Percentiles rank a stretch among this genome's conserved stretches.
These are phyloP conservation scores for Aureobasidium mangrovei DNA, from an alignment of 2,329 filamentous ascomycete genomes.

Conservation along the genomic window DNA sequence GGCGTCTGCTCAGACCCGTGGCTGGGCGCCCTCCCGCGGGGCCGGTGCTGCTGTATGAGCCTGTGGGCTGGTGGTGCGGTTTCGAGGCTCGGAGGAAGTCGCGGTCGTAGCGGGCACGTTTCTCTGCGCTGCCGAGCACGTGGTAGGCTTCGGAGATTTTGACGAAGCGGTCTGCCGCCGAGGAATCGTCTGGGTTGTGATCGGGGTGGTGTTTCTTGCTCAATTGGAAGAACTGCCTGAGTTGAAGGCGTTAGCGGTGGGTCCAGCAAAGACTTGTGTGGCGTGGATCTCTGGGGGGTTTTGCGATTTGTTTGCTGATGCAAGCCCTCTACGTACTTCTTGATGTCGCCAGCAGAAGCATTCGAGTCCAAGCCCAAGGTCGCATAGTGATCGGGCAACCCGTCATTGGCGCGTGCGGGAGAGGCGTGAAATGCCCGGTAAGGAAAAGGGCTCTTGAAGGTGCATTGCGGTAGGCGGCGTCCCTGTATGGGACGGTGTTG, in stretches of 20 bases:
- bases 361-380: constrained; percentile 61
- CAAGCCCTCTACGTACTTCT: constrained; percentile 50
- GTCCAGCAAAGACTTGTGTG: background rate
- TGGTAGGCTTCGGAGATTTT: constrained; percentile 77
- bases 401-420: constrained; percentile 26
- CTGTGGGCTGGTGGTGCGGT: constrained; percentile 36
- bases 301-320: background rate
- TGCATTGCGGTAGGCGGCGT: background rate
- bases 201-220: constrained; percentile 92
- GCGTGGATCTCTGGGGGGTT: background rate
- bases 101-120: constrained; percentile 74
- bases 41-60: constrained; percentile 40
- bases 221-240: constrained; percentile 68
- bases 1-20: constrained; percentile 68
- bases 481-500: background rate
- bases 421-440: constrained; percentile 38
- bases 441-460: background rate
- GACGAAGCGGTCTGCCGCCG: constrained; percentile 67
- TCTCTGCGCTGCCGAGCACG: constrained; percentile 61
- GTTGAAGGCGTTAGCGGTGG: background rate
- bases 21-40: constrained; percentile 67
- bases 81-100: constrained; percentile 42
- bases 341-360: constrained; percentile 70
- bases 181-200: constrained; percentile 68
- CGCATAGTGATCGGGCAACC: constrained; percentile 64